Base-by-base conservation (phyloP, 2,329 filamentous ascomycete genomes). In the Whalleya microplaca region DNA sequence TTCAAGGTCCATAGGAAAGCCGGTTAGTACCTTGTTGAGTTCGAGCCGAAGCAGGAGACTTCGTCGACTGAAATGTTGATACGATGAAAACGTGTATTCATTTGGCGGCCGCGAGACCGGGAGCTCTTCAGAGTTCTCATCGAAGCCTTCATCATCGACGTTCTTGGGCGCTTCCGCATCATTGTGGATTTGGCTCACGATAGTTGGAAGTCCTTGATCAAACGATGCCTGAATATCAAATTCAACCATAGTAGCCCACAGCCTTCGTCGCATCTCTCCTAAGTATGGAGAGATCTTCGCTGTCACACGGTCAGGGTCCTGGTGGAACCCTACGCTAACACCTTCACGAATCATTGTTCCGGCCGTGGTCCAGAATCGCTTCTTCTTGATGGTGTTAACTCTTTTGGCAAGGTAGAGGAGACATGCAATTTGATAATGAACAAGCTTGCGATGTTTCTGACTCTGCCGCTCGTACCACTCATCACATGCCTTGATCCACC, bases 381-480 rank as follows among this genome's bases (percentile, higher is more conserved):
- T 86, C 78, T 86, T 86, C 75, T 86, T 85, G 61, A 86, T 80
- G 2, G 80, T 83, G 70, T 87, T 87, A 61, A 86, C 80, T 27
- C 82, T 76, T 75, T 86, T 86, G 43, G 81, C 82, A 2, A 86
- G 77, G 61, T 85, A 86, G n/a, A 84, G 66, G 29, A 87, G 72
- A 62, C 84, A 86, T 12, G 78, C 76, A 16, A 86, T 79, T 68
- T 86, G 84, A 66, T 84, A 86, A 68, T 86, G 82, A 14, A 86
- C 80, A 21, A 86, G 76, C 44, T 78, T 78, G 45, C 84, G 80
- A 61, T 86, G 83, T 71, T 86, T 86, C 68, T 85, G 80, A 68
- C 84, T 86, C 71, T 86, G 84, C 37, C 73, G 73, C 21, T 73
- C 69, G 32, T 78, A 75, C 83, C 84, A 86, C 29, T 73, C 72